These are phyloP conservation scores for Fusarium burgessii DNA, from an alignment of 2,329 filamentous ascomycete species.

Conservation along the genomic window DNA sequence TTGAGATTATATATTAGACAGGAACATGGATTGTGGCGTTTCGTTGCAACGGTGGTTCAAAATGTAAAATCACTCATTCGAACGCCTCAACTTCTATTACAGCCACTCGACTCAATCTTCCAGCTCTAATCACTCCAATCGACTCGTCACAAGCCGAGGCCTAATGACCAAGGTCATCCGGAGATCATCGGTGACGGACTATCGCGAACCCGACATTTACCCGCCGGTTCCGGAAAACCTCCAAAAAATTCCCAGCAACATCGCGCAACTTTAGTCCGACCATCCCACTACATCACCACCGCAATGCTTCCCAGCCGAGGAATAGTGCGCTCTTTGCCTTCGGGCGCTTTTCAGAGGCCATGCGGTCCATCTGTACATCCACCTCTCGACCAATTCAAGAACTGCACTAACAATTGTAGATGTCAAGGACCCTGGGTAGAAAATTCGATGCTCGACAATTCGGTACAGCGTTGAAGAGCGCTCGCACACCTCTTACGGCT, in stretches of 20 bases:
- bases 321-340: constrained; percentile 55
- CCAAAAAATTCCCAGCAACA: constrained; percentile 47
- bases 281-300: constrained; percentile 42
- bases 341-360: constrained; percentile 49
- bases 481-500: constrained; percentile 34
- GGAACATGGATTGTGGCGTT: constrained; percentile 32
- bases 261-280: constrained; percentile 31
- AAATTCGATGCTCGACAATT: constrained; percentile 53
- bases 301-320: constrained; percentile 61
- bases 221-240: constrained; percentile 46
- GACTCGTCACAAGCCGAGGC: constrained; percentile 22
- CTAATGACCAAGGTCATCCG: constrained; percentile 25
- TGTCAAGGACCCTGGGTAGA: constrained; percentile 46
- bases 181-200: constrained; percentile 26
- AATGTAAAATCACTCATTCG: constrained; percentile 40
- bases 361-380: constrained; percentile 48
- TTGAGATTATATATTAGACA: constrained; percentile 43
- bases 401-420: constrained; percentile 26
- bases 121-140: not conserved
- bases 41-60: constrained; percentile 26
- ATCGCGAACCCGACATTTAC: constrained; percentile 51
- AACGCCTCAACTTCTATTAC: constrained; percentile 4
- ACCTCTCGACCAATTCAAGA: not conserved
- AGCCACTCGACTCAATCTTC: not conserved
- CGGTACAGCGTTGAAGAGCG: constrained; percentile 48